Evolutionary conservation across 495 filamentous ascomycete species (phyloP).

Genomic region (Lophiotrema nucula): DNA sequence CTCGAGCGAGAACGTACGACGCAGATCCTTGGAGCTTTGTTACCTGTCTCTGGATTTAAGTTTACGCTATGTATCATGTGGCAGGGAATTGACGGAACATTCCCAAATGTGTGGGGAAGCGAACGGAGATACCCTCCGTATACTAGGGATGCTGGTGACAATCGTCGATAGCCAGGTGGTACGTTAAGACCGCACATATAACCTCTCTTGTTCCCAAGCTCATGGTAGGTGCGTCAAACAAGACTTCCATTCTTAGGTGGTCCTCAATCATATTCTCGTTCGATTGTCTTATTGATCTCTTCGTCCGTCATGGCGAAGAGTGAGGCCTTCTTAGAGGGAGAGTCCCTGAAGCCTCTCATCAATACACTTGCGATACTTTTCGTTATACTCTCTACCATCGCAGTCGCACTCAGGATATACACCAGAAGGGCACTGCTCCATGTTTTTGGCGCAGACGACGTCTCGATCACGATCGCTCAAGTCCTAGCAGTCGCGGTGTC

Average conservation of each 20-base stretch:
- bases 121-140: not conserved
- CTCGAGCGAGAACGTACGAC: not conserved
- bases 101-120: not conserved
- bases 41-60: constrained; percentile 5
- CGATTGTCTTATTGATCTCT: too few relatives aligned
- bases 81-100: not conserved
- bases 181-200: not conserved
- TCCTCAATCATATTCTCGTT: not conserved
- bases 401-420: constrained; percentile 12
- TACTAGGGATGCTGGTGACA: not conserved
- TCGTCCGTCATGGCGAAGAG: constrained; percentile 1
- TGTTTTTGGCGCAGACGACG: constrained; percentile 15
- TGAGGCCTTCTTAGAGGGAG: not conserved
- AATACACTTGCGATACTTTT: constrained; percentile 19
- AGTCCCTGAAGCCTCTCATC: constrained; percentile 15
- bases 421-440: constrained; percentile 7
- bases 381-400: constrained; percentile 12
- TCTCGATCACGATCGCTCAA: constrained; percentile 18
- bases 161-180: not conserved
- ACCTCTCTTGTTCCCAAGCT: not conserved
- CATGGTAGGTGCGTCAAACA: not conserved
- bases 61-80: constrained; percentile 5
- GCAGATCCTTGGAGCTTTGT: constrained; percentile 3
- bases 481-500: constrained; percentile 23
- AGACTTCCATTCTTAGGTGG: not conserved